phyloP scores from a whole-genome alignment of 2,329 filamentous ascomycete species.

The Emericellopsis atlantica region DNA sequence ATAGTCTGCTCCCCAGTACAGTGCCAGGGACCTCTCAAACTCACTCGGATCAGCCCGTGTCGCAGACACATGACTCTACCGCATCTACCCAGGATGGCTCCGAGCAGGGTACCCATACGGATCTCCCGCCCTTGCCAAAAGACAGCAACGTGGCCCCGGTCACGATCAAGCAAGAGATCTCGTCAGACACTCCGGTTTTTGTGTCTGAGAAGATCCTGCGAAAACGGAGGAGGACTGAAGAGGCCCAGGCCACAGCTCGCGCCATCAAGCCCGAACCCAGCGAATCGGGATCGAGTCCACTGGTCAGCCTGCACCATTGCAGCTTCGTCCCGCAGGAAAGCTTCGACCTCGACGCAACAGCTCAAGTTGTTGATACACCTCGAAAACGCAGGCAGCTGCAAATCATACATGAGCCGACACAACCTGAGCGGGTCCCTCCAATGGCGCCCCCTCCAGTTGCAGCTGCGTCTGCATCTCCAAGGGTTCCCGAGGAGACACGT shows the following conservation, averaged over 20 bases:
- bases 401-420: background rate
- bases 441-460: too few species aligned
- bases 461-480: too few species aligned
- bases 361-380: constrained; percentile 18
- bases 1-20: too few species aligned
- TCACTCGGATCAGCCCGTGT: background rate
- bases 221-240: constrained; percentile 28
- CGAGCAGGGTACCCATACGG: background rate
- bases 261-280: constrained; percentile 1
- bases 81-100: constrained; percentile 3
- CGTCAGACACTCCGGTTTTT: constrained; percentile 38
- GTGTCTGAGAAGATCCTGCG: constrained; percentile 35
- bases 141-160: constrained; percentile 4
- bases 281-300: constrained; percentile 1
- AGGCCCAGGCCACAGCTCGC: constrained; percentile 5
- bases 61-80: background rate
- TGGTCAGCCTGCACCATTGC: constrained; percentile 6
- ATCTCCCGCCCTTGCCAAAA: constrained; percentile 3
- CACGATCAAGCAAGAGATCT: constrained; percentile 36
- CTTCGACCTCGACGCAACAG: constrained; percentile 37
- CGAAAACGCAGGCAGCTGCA: constrained; percentile 16
- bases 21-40: background rate
- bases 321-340: constrained; percentile 35
- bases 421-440: too few species aligned
- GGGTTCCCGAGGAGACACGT: background rate